A percentile compares a stretch with the other conserved stretches of the same genome.
Evolutionary conservation across 139 green algal genomes (phyloP).

Genomic region (Nannochloris sp.): DNA sequence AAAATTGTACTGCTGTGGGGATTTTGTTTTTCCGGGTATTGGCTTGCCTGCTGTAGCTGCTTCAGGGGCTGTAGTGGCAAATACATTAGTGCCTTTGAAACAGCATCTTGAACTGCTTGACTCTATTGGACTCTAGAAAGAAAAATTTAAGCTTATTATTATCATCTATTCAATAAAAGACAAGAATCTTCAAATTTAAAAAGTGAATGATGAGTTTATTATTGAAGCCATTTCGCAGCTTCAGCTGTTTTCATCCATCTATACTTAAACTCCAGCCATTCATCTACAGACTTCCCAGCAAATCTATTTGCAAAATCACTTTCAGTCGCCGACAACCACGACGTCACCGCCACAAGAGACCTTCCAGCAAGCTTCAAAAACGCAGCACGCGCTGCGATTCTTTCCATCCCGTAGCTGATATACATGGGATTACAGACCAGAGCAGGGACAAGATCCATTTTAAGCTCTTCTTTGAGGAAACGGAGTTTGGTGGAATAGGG

Average conservation of each 20-base stretch:
- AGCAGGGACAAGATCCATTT: not conserved
- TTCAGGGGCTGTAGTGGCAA: slow-evolving; percentile 70
- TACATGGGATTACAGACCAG: not conserved
- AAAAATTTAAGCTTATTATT: slow-evolving; percentile 1
- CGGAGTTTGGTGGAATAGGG: slow-evolving; percentile 1
- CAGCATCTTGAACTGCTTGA: slow-evolving; percentile 64
- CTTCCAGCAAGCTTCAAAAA: not conserved
- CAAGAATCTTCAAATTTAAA: not conserved
- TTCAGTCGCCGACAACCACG: not conserved
- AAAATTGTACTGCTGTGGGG: slow-evolving; percentile 60
- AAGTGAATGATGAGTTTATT: not conserved
- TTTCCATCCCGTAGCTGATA: slow-evolving; percentile 5
- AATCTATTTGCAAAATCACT: not conserved
- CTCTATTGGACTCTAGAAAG: slow-evolving; percentile 34
- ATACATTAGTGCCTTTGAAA: slow-evolving; percentile 61
- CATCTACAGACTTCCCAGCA: not conserved
- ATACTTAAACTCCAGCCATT: slow-evolving; percentile 3
- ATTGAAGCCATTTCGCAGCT: not conserved
- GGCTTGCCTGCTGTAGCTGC: slow-evolving; percentile 85
- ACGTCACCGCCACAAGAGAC: not conserved
- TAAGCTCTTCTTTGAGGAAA: not conserved
- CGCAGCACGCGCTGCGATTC: not conserved
- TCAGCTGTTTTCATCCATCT: not conserved
- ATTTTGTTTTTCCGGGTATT: slow-evolving; percentile 85
- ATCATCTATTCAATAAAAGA: slow-evolving; percentile 1